Conservation (phyloP, 2,329 filamentous ascomycete species). For the Aspergillus neotritici region DNA sequence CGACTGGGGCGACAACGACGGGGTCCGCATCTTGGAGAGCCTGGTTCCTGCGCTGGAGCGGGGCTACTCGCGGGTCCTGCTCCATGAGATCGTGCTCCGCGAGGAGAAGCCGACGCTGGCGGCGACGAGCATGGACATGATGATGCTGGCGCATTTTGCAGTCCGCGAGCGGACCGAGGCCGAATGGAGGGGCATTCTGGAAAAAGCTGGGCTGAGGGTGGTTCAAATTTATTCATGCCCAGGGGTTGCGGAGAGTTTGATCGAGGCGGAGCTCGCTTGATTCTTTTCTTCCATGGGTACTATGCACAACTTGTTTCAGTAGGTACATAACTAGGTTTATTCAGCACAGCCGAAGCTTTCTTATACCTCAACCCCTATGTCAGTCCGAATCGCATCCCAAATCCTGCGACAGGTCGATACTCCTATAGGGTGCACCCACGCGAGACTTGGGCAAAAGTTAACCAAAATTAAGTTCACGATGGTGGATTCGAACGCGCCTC, state of each 20-base stretch:
- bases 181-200: slow-evolving; percentile 14
- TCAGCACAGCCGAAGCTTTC: too few species aligned
- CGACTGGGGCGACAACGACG: slow-evolving; percentile 28
- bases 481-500: too few species aligned
- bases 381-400: too few species aligned
- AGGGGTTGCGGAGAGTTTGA: slow-evolving; percentile 17
- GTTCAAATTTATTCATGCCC: slow-evolving; percentile 14
- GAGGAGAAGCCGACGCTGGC: slow-evolving; percentile 15
- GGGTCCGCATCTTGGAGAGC: slow-evolving; percentile 25
- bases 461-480: too few species aligned
- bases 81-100: slow-evolving; percentile 20
- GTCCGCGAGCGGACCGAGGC: slow-evolving; percentile 14
- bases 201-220: slow-evolving; percentile 12
- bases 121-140: slow-evolving; percentile 21
- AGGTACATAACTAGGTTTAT: too few species aligned
- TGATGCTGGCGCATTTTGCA: slow-evolving; percentile 21
- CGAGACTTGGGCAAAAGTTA: too few species aligned
- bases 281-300: background rate
- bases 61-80: slow-evolving; percentile 17
- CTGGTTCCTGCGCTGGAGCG: slow-evolving; percentile 14
- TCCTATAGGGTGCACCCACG: too few species aligned
- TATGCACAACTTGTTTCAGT: too few species aligned
- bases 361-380: too few species aligned
- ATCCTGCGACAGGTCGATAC: too few species aligned
- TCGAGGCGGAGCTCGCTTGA: slow-evolving; percentile 17